phyloP scores from a whole-genome alignment of 1,284 basidiomycete species.

The Gymnopus androsaceus region DNA sequence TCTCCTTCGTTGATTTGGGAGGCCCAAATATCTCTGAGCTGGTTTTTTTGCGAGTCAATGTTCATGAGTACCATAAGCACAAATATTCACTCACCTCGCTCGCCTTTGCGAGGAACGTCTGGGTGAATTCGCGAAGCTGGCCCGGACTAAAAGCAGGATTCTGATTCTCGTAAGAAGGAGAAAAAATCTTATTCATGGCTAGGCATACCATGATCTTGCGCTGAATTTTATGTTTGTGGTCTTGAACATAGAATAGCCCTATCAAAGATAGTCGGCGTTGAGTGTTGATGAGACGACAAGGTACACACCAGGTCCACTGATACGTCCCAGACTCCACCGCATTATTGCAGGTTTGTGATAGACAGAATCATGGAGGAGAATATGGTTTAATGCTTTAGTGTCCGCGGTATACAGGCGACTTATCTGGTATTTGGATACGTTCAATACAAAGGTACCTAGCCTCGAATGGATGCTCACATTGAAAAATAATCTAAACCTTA shows the following conservation, averaged over 20 bases:
- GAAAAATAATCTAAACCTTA: slow-evolving; percentile 48
- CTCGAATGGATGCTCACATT: slow-evolving; percentile 43
- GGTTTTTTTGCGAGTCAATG: slow-evolving; percentile 20
- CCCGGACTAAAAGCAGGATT: slow-evolving; percentile 61
- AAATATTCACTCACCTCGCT: slow-evolving; percentile 35
- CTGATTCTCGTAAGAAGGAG: slow-evolving; percentile 28
- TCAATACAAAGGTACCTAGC: slow-evolving; percentile 10
- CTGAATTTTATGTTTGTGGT: slow-evolving; percentile 47
- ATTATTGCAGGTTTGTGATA: slow-evolving; percentile 47
- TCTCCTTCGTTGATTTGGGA: slow-evolving; percentile 20
- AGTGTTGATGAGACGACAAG: slow-evolving; percentile 32
- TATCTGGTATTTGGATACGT: neutral
- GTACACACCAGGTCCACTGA: slow-evolving; percentile 38
- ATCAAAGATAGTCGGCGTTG: slow-evolving; percentile 29
- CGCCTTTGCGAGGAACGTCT: slow-evolving; percentile 55
- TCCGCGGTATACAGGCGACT: slow-evolving; percentile 47
- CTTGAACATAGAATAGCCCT: slow-evolving; percentile 37
- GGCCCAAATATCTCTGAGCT: slow-evolving; percentile 30
- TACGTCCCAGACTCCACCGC: slow-evolving; percentile 35
- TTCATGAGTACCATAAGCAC: slow-evolving; percentile 48
- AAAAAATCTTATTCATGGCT: neutral
- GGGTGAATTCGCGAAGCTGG: slow-evolving; percentile 55
- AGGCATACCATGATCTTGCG: slow-evolving; percentile 42
- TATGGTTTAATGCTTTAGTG: slow-evolving; percentile 49
- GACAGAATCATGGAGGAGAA: slow-evolving; percentile 45